Percentiles rank a stretch among this genome's conserved stretches.
phyloP scores from a whole-genome alignment of 257 asterid genomes.

The Solanum gandarillasii region DNA sequence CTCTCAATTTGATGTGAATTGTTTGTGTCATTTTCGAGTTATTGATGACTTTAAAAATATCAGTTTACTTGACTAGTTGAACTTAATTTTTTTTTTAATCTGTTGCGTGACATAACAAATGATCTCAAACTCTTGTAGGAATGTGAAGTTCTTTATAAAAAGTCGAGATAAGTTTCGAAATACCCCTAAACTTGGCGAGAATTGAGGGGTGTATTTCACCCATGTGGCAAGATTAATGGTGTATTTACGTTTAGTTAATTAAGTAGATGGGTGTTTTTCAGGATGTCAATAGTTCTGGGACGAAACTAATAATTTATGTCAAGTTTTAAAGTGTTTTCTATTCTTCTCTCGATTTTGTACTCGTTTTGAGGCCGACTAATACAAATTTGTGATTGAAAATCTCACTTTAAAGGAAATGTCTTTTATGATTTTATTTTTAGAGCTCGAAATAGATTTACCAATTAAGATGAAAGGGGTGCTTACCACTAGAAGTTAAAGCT shows the following conservation, averaged over 20 bases:
- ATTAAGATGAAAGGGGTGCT: neutral
- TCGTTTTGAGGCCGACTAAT: neutral
- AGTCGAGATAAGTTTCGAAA: neutral
- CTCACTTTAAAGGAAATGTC: neutral
- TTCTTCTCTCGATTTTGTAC: neutral
- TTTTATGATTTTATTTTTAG: neutral
- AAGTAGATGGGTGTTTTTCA: neutral
- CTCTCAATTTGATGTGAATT: too few species aligned
- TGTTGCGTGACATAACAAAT: too few species aligned
- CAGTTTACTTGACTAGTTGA: rapidly evolving
- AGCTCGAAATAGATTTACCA: neutral
- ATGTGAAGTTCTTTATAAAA: neutral
- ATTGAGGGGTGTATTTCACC: too few species aligned
- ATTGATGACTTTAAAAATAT: too few species aligned
- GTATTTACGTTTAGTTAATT: too few species aligned
- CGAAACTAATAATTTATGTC: too few species aligned
- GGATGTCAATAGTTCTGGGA: neutral
- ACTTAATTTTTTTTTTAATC: too few species aligned
- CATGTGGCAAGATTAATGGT: too few species aligned
- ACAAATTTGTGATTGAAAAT: neutral
- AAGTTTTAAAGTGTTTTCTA: too few species aligned
- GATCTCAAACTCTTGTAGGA: too few species aligned
- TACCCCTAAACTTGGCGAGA: neutral
- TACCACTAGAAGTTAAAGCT: neutral
- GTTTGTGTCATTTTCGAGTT: too few species aligned